Conservation (phyloP, 805 yeast species). For the Ogataea pignaliae region DNA sequence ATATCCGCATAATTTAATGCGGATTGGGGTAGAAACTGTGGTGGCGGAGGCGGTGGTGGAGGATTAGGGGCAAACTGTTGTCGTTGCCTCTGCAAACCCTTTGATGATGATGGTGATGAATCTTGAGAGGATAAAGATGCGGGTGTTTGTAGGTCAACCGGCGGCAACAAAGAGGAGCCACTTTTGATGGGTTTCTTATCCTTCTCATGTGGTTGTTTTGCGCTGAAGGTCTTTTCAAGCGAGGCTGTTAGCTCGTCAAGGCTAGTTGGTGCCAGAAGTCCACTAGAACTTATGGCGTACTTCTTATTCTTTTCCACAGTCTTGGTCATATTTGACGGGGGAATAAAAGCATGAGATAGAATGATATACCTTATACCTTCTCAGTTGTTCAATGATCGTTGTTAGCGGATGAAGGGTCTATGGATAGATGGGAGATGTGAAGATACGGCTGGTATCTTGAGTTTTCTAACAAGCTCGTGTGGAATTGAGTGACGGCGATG, state of each 20-base stretch:
- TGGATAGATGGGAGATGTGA: too few species aligned
- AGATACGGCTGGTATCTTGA: too few species aligned
- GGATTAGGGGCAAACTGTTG: neutral
- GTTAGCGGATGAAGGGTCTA: too few species aligned
- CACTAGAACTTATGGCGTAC: constrained; percentile 11
- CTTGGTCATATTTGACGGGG: constrained; percentile 6
- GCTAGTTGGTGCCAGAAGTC: constrained; percentile 13
- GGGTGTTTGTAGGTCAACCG: neutral
- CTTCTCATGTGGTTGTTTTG: constrained; percentile 3
- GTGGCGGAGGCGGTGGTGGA: constrained; percentile 16
- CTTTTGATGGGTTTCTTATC: neutral
- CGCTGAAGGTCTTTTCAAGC: constrained; percentile 12
- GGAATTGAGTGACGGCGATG: too few species aligned
- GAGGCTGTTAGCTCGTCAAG: constrained; percentile 16
- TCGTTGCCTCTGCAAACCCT: neutral
- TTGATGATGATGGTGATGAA: constrained; percentile 1
- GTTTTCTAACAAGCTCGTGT: too few species aligned
- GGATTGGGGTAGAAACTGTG: constrained; percentile 8
- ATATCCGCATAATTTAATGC: constrained; percentile 8
- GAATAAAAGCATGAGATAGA: neutral
- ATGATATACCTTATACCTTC: neutral
- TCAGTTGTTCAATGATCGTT: neutral
- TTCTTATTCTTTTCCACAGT: constrained; percentile 10
- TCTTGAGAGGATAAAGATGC: neutral
- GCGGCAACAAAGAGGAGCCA: constrained; percentile 2